These are phyloP conservation scores for Boletus edulis DNA, from an alignment of 768 basidiomycete genomes.

Conservation along the genomic window DNA sequence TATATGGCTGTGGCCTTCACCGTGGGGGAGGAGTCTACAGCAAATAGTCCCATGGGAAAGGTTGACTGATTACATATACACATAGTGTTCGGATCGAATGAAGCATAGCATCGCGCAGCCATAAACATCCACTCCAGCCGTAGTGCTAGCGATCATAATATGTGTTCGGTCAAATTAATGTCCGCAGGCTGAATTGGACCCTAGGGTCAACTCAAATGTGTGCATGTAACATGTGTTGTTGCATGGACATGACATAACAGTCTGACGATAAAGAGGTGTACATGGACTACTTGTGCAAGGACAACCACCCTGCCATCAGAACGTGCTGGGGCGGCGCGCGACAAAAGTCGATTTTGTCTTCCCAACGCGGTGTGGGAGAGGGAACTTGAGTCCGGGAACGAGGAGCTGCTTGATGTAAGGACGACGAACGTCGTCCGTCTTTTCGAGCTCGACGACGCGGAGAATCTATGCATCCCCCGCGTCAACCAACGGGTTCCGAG, in stretches of 20 bases:
- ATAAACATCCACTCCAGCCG: too few relatives aligned
- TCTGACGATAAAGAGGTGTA: constrained; percentile 5
- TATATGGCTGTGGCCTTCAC: not conserved
- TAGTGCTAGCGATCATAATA: too few relatives aligned
- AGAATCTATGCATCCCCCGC: constrained; percentile 64
- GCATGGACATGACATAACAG: constrained; percentile 12
- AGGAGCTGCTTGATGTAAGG: constrained; percentile 98
- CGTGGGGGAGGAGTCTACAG: not conserved
- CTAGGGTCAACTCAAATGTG: not conserved
- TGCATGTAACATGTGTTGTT: constrained; percentile 9
- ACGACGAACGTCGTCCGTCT: constrained; percentile 87
- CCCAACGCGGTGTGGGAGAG: constrained; percentile 84
- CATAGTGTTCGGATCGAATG: too few relatives aligned
- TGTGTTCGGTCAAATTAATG: too few relatives aligned
- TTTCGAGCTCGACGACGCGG: constrained; percentile 94
- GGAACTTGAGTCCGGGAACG: constrained; percentile 91
- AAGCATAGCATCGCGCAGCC: too few relatives aligned
- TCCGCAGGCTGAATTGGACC: too few relatives aligned
- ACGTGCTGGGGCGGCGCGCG: constrained; percentile 74
- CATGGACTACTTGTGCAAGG: constrained; percentile 9
- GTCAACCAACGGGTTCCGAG: not conserved
- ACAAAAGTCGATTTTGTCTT: constrained; percentile 81
- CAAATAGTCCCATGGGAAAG: not conserved
- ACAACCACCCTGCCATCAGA: constrained; percentile 36
- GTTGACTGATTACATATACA: too few relatives aligned